Conservation (phyloP, 2,329 filamentous ascomycete species). For the Ascocoryne sarcoides region DNA sequence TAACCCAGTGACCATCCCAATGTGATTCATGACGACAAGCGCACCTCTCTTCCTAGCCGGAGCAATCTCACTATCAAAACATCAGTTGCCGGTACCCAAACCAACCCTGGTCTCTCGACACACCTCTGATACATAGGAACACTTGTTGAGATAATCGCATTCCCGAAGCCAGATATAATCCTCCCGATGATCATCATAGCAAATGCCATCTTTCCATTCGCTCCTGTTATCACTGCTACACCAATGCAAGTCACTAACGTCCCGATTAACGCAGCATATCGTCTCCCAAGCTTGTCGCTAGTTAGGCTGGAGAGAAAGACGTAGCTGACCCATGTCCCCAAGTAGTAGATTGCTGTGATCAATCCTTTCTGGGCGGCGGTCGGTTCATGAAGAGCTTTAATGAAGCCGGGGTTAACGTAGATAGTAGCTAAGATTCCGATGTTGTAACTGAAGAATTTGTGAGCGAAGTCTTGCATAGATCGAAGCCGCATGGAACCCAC, state of each 20-base stretch:
- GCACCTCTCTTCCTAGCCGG: constrained; percentile 44
- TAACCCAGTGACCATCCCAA: constrained; percentile 47
- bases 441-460: constrained; percentile 40
- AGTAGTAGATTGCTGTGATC: constrained; percentile 49
- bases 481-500: constrained; percentile 28
- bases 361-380: constrained; percentile 39
- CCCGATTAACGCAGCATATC: constrained; percentile 41
- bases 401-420: constrained; percentile 47
- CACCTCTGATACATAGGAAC: constrained; percentile 51
- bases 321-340: constrained; percentile 47
- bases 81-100: background rate
- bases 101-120: constrained; percentile 1
- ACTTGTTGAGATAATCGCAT: constrained; percentile 45
- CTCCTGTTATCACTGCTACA: constrained; percentile 38
- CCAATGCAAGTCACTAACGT: constrained; percentile 40
- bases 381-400: constrained; percentile 36
- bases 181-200: constrained; percentile 43
- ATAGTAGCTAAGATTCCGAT: constrained; percentile 48
- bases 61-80: constrained; percentile 42
- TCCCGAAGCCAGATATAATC: constrained; percentile 43
- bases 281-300: constrained; percentile 43
- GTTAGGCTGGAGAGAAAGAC: constrained; percentile 43
- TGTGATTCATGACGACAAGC: constrained; percentile 51
- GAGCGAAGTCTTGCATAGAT: background rate
- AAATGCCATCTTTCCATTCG: constrained; percentile 33